Evolutionary conservation across 2,329 filamentous ascomycete species (phyloP), one percentile per base, ranked within the genome.

Genomic region (Nannizzia gypsea): DNA sequence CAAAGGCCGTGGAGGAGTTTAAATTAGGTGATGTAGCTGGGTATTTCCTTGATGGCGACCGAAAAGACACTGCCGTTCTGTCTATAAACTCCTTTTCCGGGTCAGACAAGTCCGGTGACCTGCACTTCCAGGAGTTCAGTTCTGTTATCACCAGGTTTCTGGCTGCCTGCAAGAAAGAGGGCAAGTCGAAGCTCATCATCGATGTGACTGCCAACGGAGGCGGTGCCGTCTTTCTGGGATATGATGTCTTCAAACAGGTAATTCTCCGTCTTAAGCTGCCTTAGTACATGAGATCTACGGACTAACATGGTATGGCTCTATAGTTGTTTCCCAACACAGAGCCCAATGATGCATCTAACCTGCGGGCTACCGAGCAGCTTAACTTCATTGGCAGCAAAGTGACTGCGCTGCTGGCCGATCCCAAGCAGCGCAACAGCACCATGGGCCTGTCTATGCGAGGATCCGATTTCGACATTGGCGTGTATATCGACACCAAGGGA

Each of bases 171-270:
- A 75, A 77, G 46, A 63, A 68, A 1, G 72, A 73, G 1, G 75
- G 77, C 1, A 84, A 83, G 67, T 81, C 74, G n/a, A 84, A 81
- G 67, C 73, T 88, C 3, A 76, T 88, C 31, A 80, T 88, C 61
- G 86, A 88, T 63, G 67, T 88, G 5, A 78, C 80, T 3, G 76
- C 74, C 1, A 89, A 88, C 63, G 75, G 74, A 0, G 85, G 85
- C 42, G 85, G 85, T 0, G 70, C 71, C 50, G 67, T 82, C 13
- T 65, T 73, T 6, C 73, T 76, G 6, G 79, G 77, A 1, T 76
- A 75, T 50, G 76, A 80, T 48, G 65, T 78, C 0, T 84, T 84
- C 66, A 75, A 76, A 36, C 77, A 81, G 62, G 62, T 64, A 54
- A 50, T 60, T 59, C 9, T 26, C n/a, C 13, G 40, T 13, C 38